phyloP scores from a whole-genome alignment of 1,284 basidiomycete genomes.

The Ustilago cynodontis region DNA sequence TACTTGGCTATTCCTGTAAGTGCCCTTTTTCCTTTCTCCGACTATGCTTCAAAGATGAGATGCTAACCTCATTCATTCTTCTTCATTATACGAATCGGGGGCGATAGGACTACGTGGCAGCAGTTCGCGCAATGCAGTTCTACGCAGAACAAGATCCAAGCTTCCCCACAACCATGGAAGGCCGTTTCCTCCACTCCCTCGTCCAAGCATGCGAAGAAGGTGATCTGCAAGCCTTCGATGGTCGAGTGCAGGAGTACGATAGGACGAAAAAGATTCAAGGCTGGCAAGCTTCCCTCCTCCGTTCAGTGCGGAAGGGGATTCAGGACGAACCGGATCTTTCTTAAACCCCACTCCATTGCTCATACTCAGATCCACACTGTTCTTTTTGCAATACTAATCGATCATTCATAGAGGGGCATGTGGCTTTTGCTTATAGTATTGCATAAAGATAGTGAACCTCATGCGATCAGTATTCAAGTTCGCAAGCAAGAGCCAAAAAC shows the following conservation, averaged over 20 bases:
- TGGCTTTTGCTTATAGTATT: no score
- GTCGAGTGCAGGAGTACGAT: constrained; percentile 66
- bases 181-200: constrained; percentile 65
- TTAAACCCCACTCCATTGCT: constrained; percentile 15
- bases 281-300: constrained; percentile 65
- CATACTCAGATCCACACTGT: not conserved
- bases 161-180: constrained; percentile 68
- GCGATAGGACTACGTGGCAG: constrained; percentile 62
- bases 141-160: constrained; percentile 67
- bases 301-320: constrained; percentile 62
- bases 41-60: not conserved
- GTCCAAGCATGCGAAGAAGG: constrained; percentile 65
- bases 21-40: constrained; percentile 27
- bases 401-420: no score
- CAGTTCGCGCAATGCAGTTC: constrained; percentile 66
- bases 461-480: constrained; percentile 48
- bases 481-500: constrained; percentile 37
- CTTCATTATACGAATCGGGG: not conserved
- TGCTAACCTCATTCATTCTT: not conserved
- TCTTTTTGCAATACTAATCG: not conserved
- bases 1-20: constrained; percentile 87
- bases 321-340: constrained; percentile 68
- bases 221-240: constrained; percentile 63
- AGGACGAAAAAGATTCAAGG: constrained; percentile 64
- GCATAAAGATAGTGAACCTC: no score